A percentile compares a stretch with the other conserved stretches of the same genome.
Evolutionary conservation across 225 moss, liverwort and hornwort species (phyloP).

Genomic region (Antitrichia curtipendula): DNA sequence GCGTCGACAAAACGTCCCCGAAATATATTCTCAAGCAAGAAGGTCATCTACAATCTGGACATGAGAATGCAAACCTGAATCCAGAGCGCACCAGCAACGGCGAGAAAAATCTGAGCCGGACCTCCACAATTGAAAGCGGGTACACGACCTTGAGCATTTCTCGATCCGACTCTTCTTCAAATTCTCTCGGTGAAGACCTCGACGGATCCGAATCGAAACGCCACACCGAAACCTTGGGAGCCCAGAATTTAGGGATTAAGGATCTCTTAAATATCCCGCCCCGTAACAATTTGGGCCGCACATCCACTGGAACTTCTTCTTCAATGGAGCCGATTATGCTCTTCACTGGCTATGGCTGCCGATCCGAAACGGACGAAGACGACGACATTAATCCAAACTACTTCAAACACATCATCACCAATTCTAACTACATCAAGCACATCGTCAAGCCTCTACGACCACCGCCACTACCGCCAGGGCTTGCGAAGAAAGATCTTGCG

Average conservation of each 20-base stretch:
- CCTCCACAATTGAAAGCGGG: constrained; percentile 23
- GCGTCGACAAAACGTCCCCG: neutral
- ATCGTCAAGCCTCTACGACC: neutral
- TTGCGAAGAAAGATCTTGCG: neutral
- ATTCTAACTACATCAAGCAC: neutral
- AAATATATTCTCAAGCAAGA: neutral
- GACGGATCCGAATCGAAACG: neutral
- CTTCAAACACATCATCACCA: constrained; percentile 22
- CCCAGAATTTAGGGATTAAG: neutral
- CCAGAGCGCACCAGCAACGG: neutral
- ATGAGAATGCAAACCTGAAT: neutral
- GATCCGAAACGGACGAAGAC: constrained; percentile 7
- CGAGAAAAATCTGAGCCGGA: neutral
- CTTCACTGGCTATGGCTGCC: constrained; percentile 13
- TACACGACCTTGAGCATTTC: constrained; percentile 12
- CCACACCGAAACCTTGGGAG: neutral
- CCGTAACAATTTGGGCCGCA: neutral
- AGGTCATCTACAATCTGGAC: neutral
- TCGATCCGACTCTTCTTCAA: constrained; percentile 2
- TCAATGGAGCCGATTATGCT: constrained; percentile 11
- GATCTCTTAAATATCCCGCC: neutral
- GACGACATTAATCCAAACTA: constrained; percentile 17
- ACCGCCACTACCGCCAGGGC: neutral
- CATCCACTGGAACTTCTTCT: neutral
- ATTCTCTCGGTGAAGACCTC: neutral